Evolutionary conservation across 306 rosid species (phyloP).

Genomic region (Hippophae tibetana): DNA sequence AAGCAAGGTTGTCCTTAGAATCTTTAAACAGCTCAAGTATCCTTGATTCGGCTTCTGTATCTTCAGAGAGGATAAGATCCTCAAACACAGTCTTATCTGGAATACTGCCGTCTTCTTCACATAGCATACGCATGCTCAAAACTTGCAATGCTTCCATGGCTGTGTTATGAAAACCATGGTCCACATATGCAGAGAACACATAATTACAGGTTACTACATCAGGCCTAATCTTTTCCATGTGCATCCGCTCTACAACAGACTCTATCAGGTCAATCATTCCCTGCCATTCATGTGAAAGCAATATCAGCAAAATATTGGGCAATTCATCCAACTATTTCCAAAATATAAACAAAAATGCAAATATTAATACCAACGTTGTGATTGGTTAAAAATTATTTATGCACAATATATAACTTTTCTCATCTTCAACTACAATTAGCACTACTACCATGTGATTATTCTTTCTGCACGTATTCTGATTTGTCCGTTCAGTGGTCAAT

Average conservation of each 20-base stretch:
- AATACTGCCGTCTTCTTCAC: constrained; percentile 25
- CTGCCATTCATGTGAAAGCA: constrained; percentile 25
- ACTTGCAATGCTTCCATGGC: constrained; percentile 29
- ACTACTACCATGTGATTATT: too few relatives aligned
- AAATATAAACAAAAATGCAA: neutral
- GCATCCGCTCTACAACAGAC: constrained; percentile 61
- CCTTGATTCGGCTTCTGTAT: constrained; percentile 33
- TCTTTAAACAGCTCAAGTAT: constrained; percentile 46
- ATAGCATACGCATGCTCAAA: constrained; percentile 35
- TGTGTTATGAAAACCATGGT: constrained; percentile 17
- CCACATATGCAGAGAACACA: constrained; percentile 37
- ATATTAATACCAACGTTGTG: neutral
- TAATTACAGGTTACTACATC: constrained; percentile 45
- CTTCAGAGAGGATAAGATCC: constrained; percentile 50
- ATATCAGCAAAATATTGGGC: neutral
- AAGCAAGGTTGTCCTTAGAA: constrained; percentile 33
- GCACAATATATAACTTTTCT: too few relatives aligned
- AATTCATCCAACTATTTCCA: neutral
- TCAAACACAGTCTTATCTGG: constrained; percentile 21
- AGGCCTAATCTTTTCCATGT: constrained; percentile 46
- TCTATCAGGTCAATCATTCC: constrained; percentile 67
- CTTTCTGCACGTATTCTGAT: too few relatives aligned
- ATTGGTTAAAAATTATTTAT: too few relatives aligned
- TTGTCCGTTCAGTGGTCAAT: too few relatives aligned
- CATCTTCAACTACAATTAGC: too few relatives aligned